phyloP scores from a whole-genome alignment of 768 basidiomycete species.

The Leccinum broughii region DNA sequence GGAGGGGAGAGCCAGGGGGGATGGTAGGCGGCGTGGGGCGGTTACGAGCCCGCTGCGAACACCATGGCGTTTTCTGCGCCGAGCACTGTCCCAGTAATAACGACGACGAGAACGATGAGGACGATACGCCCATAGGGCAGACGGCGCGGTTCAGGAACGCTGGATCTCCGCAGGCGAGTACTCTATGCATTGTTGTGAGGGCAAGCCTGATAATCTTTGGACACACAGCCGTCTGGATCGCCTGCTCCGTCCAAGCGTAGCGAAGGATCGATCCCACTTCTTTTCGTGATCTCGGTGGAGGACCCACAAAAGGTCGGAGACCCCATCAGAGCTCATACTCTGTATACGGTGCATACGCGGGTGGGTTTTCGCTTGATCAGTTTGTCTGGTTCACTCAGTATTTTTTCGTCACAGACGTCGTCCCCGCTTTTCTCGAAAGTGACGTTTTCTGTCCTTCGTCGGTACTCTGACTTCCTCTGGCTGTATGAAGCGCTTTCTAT shows the following conservation, averaged over 20 bases:
- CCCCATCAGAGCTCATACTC: constrained; percentile 88
- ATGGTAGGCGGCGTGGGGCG: constrained; percentile 55
- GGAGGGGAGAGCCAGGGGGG: constrained; percentile 47
- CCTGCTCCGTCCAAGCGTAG: constrained; percentile 21
- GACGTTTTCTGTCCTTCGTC: constrained; percentile 89
- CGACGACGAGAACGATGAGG: constrained; percentile 66
- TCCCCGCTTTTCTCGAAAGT: constrained; percentile 82
- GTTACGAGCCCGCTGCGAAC: constrained; percentile 28
- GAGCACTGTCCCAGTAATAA: constrained; percentile 40
- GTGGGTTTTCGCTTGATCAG: constrained; percentile 41
- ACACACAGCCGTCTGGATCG: constrained; percentile 17
- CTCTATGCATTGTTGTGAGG: not conserved
- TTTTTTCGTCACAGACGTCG: constrained; percentile 58
- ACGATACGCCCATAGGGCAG: constrained; percentile 62
- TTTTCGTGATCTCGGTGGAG: constrained; percentile 88
- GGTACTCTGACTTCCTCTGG: constrained; percentile 98
- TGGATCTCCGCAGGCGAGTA: constrained; percentile 27
- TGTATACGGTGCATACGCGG: constrained; percentile 93
- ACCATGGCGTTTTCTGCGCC: constrained; percentile 26
- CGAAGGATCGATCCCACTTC: constrained; percentile 57
- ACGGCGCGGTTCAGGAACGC: constrained; percentile 34
- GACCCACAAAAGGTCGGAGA: constrained; percentile 98
- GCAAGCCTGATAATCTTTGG: not conserved
- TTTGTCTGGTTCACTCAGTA: not conserved
- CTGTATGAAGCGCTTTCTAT: constrained; percentile 81